Conservation (phyloP, 371 early-diverging fungal genomes). For the Catenaria anguillulae region DNA sequence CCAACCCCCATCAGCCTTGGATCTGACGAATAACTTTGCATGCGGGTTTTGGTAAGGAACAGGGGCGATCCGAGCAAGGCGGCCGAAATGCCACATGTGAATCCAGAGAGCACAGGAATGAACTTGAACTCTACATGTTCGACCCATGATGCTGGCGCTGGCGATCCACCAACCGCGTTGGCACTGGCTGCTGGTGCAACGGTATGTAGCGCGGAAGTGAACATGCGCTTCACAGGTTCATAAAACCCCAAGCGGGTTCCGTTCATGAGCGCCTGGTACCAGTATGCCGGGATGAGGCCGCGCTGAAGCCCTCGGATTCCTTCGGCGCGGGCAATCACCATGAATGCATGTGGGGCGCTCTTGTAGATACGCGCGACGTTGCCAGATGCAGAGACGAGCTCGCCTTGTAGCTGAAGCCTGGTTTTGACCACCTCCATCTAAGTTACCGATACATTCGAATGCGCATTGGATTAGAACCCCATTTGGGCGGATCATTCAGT, state of each 20-base stretch:
- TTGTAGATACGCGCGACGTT: constrained; percentile 48
- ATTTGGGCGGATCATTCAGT: too few species aligned
- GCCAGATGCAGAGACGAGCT: constrained; percentile 27
- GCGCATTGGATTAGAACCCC: too few species aligned
- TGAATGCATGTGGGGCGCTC: constrained; percentile 60
- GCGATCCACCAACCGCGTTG: too few species aligned
- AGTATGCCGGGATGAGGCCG: constrained; percentile 80
- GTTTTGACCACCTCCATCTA: constrained; percentile 93
- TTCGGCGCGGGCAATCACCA: constrained; percentile 60
- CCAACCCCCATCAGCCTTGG: constrained; percentile 57
- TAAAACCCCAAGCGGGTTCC: constrained; percentile 83
- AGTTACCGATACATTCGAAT: too few species aligned
- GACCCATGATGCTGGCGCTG: too few species aligned
- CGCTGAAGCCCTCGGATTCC: constrained; percentile 76
- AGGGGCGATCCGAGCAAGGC: constrained; percentile 75
- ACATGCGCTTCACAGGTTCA: constrained; percentile 36
- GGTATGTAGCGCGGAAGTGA: too few species aligned
- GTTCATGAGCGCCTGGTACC: constrained; percentile 83
- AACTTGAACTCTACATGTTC: constrained; percentile 8
- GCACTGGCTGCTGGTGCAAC: too few species aligned
- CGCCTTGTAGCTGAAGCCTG: constrained; percentile 88
- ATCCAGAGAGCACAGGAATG: constrained; percentile 42
- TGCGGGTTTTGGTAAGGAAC: constrained; percentile 84
- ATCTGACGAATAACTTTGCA: constrained; percentile 62
- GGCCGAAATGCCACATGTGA: constrained; percentile 58